Conservation (phyloP, 345 rosid genomes). For the Eucalyptus pauciflora region DNA sequence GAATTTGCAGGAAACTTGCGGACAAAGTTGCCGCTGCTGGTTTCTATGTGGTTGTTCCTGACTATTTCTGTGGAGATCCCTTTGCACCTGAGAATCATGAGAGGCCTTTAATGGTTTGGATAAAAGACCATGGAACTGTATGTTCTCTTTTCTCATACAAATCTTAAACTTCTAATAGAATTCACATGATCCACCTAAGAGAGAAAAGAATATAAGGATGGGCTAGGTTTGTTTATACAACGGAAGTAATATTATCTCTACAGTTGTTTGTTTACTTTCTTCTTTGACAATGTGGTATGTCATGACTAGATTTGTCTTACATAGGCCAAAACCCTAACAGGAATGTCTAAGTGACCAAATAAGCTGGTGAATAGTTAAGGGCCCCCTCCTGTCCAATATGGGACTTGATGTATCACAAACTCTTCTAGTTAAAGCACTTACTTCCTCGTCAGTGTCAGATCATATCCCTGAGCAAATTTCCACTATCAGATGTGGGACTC, state of each 20-base stretch:
- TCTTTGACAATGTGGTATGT: background rate
- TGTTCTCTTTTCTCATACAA: conserved; percentile 2
- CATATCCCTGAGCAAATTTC: background rate
- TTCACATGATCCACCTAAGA: background rate
- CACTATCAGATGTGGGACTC: background rate
- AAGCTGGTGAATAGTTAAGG: background rate
- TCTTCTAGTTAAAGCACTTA: background rate
- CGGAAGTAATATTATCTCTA: background rate
- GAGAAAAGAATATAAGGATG: background rate
- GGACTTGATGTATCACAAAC: background rate
- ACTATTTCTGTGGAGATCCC: conserved; percentile 57
- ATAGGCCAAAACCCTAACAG: background rate
- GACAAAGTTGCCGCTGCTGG: conserved; percentile 77
- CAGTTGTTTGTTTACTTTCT: background rate
- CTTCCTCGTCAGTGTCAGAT: background rate
- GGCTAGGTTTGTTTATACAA: background rate
- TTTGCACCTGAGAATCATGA: conserved; percentile 20
- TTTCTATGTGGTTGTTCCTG: conserved; percentile 59
- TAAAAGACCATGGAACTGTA: conserved; percentile 56
- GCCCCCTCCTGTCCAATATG: background rate
- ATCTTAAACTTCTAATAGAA: background rate
- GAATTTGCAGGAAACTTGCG: conserved; percentile 46
- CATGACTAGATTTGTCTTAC: background rate
- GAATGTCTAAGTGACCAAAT: background rate
- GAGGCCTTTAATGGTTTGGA: conserved; percentile 37